Evolutionary conservation across 2,329 filamentous ascomycete species (phyloP), one percentile per base, ranked within the genome.

Genomic region (Pyrenochaeta sp.): DNA sequence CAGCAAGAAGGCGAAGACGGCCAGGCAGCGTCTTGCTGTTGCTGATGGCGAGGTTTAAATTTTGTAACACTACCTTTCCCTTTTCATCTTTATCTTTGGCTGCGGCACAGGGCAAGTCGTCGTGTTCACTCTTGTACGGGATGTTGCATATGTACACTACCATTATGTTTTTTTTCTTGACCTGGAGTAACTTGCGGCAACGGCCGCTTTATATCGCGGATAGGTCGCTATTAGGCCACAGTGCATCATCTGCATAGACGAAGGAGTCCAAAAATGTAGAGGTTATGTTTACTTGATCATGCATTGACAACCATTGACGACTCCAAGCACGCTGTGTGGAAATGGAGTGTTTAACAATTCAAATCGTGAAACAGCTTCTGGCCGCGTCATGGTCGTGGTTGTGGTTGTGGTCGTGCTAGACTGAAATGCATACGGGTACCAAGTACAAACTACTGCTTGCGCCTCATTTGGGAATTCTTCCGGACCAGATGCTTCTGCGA

Each of bases 1-100:
- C 54, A 79, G 75, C 66, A 83, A 83, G 71, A 83, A 83, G 71
- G 81, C 81, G n/a, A 83, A 83, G 76, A 81, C 80, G 51, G 75
- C 81, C 19, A 81, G 81, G 69, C 80, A 83, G 70, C 74, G 81
- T 50, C 75, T 83, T 44, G 81, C 81, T 24, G 79, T 83, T 48
- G 77, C 81, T 40, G 81, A 83, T 64, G 81, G 81, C 44, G 67
- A 75, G 59, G 71, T 76, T 46, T 76, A 63, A 64, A 43, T 36
- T 39, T 19, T 61, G 58, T 61, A 57, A 52, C 48, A 65, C 52
- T 34, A 56, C 48, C 44, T 36, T 52, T 56, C 52, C 54, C 44
- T 40, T 56, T 57, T 28, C 43, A 58, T 60, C 51, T 58, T 47
- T 62, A 56, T 53, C 59, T 58, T 54, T 54, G n/a, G 50, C 36